Conservation (phyloP, 2,329 filamentous ascomycete genomes). For the Ophiocordyceps camponoti-rufipedis region DNA sequence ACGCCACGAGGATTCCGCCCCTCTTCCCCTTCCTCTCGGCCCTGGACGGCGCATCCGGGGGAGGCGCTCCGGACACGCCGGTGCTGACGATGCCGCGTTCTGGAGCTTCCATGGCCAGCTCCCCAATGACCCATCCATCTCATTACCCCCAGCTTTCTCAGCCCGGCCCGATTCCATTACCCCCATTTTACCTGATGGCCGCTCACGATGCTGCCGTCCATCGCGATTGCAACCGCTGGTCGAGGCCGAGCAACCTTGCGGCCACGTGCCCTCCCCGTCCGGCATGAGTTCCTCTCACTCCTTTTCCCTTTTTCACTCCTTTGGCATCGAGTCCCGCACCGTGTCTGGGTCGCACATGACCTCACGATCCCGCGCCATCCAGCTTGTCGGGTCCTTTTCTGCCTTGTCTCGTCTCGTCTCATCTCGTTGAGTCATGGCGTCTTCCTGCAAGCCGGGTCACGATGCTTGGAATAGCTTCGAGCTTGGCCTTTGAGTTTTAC, state of each 20-base stretch:
- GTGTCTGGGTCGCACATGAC: neutral
- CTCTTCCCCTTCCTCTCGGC: too few relatives aligned
- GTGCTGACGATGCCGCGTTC: neutral
- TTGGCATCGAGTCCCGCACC: too few relatives aligned
- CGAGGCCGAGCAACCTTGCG: neutral
- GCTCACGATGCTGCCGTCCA: neutral
- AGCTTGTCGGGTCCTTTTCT: neutral
- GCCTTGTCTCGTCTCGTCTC: neutral
- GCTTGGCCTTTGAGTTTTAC: neutral
- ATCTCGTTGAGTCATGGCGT: neutral
- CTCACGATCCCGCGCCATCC: neutral
- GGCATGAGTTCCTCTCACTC: too few relatives aligned
- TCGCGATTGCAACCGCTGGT: too few relatives aligned
- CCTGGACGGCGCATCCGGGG: neutral
- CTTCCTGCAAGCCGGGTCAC: conserved; percentile 1
- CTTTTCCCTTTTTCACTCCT: too few relatives aligned
- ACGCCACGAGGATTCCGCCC: neutral
- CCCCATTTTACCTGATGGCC: conserved; percentile 19
- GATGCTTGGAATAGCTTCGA: neutral
- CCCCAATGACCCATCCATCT: conserved; percentile 7
- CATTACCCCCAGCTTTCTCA: conserved; percentile 18
- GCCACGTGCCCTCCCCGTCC: neutral
- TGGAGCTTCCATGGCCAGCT: neutral
- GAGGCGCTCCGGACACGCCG: neutral
- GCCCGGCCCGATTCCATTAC: conserved; percentile 14